These are phyloP conservation scores for Wallemia mellicola DNA, from an alignment of 1,284 basidiomycete species.

Conservation along the genomic window DNA sequence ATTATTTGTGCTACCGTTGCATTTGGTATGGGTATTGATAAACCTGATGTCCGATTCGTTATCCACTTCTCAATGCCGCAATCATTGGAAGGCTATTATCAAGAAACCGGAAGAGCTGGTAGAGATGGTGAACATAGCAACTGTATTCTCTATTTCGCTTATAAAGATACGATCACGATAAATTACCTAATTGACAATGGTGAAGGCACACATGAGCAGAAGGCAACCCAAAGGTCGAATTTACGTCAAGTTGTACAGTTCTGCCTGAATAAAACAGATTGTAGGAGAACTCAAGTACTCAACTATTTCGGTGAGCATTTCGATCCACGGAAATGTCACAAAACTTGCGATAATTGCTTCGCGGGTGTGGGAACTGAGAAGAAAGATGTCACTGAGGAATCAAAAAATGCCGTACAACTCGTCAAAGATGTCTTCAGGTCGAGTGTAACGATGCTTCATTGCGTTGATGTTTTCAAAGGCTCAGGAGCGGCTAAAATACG, in stretches of 20 bases:
- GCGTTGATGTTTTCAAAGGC: slow-evolving; percentile 30
- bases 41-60: slow-evolving; percentile 47
- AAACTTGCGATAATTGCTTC: slow-evolving; percentile 44
- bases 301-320: slow-evolving; percentile 37
- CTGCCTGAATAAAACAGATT: slow-evolving; percentile 53
- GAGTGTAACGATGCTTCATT: slow-evolving; percentile 21
- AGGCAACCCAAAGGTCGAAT: slow-evolving; percentile 26
- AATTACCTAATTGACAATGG: slow-evolving; percentile 26
- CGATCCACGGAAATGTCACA: slow-evolving; percentile 25
- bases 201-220: slow-evolving; percentile 21
- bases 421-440: slow-evolving; percentile 22
- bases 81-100: slow-evolving; percentile 43
- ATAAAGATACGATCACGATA: slow-evolving; percentile 23
- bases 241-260: slow-evolving; percentile 34
- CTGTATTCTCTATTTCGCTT: slow-evolving; percentile 32
- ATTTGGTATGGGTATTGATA: slow-evolving; percentile 97
- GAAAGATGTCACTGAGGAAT: slow-evolving; percentile 26
- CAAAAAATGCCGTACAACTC: slow-evolving; percentile 23
- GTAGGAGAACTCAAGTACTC: slow-evolving; percentile 57
- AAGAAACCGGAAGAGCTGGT: slow-evolving; percentile 60
- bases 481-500: slow-evolving; percentile 23
- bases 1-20: slow-evolving; percentile 82
- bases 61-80: slow-evolving; percentile 41
- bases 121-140: slow-evolving; percentile 35
- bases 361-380: slow-evolving; percentile 18